Evolutionary conservation across 169 alveolate genomes (phyloP).

Genomic region (Theileria annulata): DNA sequence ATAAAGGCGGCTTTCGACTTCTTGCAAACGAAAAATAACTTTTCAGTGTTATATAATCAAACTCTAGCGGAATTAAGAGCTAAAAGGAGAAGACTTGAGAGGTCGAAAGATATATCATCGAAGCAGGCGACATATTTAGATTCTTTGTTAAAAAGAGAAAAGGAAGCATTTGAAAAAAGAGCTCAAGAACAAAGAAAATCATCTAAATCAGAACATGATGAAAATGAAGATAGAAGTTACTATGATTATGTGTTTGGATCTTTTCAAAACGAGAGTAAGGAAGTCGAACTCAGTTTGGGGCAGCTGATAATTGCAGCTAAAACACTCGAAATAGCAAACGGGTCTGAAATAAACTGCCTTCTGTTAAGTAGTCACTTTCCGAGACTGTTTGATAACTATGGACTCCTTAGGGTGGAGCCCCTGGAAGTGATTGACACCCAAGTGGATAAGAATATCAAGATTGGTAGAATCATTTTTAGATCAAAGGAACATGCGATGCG

Average conservation of each 20-base stretch:
- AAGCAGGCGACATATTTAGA: conserved; percentile 59
- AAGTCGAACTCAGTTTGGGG: conserved; percentile 19
- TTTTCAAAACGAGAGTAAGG: not conserved
- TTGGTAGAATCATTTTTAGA: conserved; percentile 43
- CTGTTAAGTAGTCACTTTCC: conserved; percentile 62
- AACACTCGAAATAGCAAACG: conserved; percentile 62
- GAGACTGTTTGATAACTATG: conserved; percentile 37
- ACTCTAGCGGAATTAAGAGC: conserved; percentile 35
- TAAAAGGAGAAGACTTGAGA: conserved; percentile 34
- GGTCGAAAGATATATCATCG: conserved; percentile 45
- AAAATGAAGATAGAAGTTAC: not conserved
- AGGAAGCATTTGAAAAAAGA: conserved; percentile 38
- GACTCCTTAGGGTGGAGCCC: conserved; percentile 57
- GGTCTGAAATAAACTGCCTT: conserved; percentile 56
- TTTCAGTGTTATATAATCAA: conserved; percentile 43
- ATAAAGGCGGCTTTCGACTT: conserved; percentile 67
- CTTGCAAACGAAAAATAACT: conserved; percentile 32
- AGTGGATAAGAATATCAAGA: conserved; percentile 47
- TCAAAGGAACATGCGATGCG: conserved; percentile 61
- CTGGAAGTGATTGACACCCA: conserved; percentile 32
- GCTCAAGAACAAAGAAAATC: conserved; percentile 8
- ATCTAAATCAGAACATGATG: not conserved
- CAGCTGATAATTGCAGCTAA: conserved; percentile 53
- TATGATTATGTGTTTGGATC: conserved; percentile 33
- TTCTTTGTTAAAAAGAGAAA: conserved; percentile 49